These are phyloP conservation scores for Phialophora tarda DNA, from an alignment of 2,329 filamentous ascomycete genomes.

Conservation along the genomic window DNA sequence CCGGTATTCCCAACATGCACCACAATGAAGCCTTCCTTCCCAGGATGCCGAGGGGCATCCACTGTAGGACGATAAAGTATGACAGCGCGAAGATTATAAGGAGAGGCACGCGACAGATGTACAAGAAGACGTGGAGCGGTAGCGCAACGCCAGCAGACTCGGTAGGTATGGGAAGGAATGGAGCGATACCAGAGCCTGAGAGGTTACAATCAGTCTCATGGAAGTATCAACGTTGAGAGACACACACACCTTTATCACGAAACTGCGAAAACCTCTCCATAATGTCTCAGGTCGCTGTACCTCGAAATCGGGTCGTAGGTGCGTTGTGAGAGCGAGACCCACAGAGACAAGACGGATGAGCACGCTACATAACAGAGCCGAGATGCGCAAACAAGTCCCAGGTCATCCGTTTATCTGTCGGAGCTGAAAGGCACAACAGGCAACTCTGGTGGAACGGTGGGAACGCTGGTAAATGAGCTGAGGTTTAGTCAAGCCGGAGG, in stretches of 20 bases:
- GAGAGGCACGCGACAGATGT: constrained; percentile 78
- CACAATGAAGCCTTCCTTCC: constrained; percentile 85
- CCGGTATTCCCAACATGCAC: constrained; percentile 83
- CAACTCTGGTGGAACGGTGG: constrained; percentile 14
- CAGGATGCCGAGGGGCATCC: constrained; percentile 72
- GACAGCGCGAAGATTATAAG: constrained; percentile 69
- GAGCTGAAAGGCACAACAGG: constrained; percentile 9
- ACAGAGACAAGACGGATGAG: neutral
- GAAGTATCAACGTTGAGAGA: constrained; percentile 7
- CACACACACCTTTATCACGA: constrained; percentile 75
- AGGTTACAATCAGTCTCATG: constrained; percentile 4
- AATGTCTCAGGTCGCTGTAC: constrained; percentile 13
- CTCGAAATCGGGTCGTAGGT: constrained; percentile 6
- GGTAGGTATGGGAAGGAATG: constrained; percentile 83
- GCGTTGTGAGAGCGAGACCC: neutral
- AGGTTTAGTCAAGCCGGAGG: neutral
- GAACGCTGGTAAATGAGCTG: constrained; percentile 20
- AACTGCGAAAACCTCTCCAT: constrained; percentile 98
- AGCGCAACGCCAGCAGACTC: constrained; percentile 67
- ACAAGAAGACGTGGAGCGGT: constrained; percentile 72
- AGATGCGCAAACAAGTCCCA: neutral
- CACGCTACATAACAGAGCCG: constrained; percentile 5
- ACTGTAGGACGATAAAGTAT: constrained; percentile 83
- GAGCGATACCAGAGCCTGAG: constrained; percentile 89
- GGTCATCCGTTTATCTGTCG: constrained; percentile 9